Base-by-base conservation (phyloP, 352 stramenopile species). In the Phytophthora quininea region DNA sequence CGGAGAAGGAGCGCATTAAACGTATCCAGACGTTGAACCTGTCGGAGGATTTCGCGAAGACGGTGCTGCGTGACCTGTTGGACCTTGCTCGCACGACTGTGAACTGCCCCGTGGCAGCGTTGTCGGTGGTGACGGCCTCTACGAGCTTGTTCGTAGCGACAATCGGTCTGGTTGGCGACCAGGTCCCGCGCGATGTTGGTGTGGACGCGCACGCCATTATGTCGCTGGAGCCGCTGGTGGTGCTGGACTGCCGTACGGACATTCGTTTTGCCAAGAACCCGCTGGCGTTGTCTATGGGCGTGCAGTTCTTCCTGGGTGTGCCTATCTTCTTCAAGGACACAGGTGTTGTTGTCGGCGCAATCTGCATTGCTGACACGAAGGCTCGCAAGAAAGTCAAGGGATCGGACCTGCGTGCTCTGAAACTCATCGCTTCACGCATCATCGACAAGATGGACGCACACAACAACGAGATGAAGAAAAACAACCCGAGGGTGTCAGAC, bases 261-360 rank as follows among this genome's bases (percentile, higher is more conserved):
- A 77, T 90, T 52, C 84, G 86, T 19, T 93, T 92, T 55, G 80
- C 77, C 29, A 87, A 84, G 62, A 96, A 94, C 67, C 88, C 86
- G 46, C 59, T 96, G 27, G 86, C 90, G 29, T 73, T 80, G 19
- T 78, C 82, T 12, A 76, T 92, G 56, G 74, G 88, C 32, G 86
- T 96, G 52, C 85, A 87, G 35, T 92, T 94, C 64, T 93, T 93
- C 72, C 76, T 94, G 40, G 83, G 78, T 11, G 53, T 96, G 8
- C 88, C 88, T 15, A 73, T 96, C 48, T 69, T 88, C 54, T 79
- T 82, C 14, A 89, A 86, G 45, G 86, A 94, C 15, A 66, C 68
- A 35, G 86, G 84, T 12, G 63, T 93, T 40, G 71, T 93, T 45
- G 73, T 96, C 8, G 88, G 88, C 27, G 77, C 82, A 24, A 75